A percentile compares a stretch with the other conserved stretches of the same genome.
These are phyloP conservation scores for Schizonepeta tenuifolia DNA, from an alignment of 257 asterid genomes.

Conservation along the genomic window DNA sequence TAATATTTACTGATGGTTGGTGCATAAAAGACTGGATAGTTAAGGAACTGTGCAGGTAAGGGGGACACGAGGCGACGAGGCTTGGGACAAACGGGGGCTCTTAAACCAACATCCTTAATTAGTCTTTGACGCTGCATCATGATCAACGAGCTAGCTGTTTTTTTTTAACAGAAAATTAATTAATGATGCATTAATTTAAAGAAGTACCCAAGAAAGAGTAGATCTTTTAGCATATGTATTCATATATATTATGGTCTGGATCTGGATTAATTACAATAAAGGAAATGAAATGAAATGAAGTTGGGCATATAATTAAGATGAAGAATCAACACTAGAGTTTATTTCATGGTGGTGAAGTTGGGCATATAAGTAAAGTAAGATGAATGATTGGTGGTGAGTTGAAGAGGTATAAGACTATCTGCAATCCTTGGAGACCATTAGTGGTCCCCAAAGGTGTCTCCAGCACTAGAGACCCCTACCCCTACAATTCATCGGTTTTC, in stretches of 20 bases:
- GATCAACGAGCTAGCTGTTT: slow-evolving; percentile 36
- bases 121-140: slow-evolving; percentile 30
- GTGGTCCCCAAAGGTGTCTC: too few relatives aligned
- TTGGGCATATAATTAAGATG: not conserved
- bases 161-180: slow-evolving; percentile 48
- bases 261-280: not conserved
- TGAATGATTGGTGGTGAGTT: slow-evolving; percentile 10
- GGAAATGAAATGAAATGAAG: not conserved
- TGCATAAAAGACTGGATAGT: slow-evolving; percentile 41
- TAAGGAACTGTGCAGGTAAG: slow-evolving; percentile 50
- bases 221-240: not conserved
- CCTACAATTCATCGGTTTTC: too few relatives aligned
- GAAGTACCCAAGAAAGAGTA: not conserved
- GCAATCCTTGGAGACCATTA: too few relatives aligned
- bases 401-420: too few relatives aligned
- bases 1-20: slow-evolving; percentile 40
- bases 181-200: slow-evolving; percentile 50
- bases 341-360: too few relatives aligned
- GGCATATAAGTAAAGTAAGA: not conserved
- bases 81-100: slow-evolving; percentile 62
- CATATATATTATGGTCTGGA: not conserved
- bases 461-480: too few relatives aligned
- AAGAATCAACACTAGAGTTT: not conserved
- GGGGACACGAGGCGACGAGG: slow-evolving; percentile 56
- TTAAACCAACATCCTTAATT: slow-evolving; percentile 21